Conservation (phyloP, 1,284 basidiomycete species). For the Paramarasmius palmivorus region DNA sequence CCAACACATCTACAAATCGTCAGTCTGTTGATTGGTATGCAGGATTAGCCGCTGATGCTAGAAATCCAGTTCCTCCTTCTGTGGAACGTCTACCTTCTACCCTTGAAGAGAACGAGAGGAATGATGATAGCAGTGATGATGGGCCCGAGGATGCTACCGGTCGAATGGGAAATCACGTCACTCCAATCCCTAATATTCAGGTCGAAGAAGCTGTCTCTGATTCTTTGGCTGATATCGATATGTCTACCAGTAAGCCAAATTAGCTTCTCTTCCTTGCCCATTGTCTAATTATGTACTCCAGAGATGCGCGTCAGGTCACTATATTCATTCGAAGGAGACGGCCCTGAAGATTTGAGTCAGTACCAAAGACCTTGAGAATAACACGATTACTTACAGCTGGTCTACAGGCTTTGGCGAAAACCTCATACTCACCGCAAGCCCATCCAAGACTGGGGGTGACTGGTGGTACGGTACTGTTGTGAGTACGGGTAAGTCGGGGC, state of each 20-base stretch:
- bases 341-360: constrained; percentile 84
- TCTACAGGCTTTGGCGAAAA: constrained; percentile 80
- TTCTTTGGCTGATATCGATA: constrained; percentile 79
- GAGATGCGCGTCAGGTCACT: constrained; percentile 78
- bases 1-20: constrained; percentile 46
- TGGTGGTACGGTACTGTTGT: constrained; percentile 93
- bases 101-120: constrained; percentile 56
- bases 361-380: constrained; percentile 13
- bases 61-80: constrained; percentile 19
- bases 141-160: constrained; percentile 32
- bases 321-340: constrained; percentile 83
- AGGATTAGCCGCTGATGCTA: constrained; percentile 78
- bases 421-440: constrained; percentile 77
- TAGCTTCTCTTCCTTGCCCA: constrained; percentile 11
- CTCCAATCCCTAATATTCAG: constrained; percentile 56
- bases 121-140: constrained; percentile 27
- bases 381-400: constrained; percentile 6
- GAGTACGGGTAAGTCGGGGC: constrained; percentile 71
- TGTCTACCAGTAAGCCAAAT: constrained; percentile 58
- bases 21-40: constrained; percentile 93
- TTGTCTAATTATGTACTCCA: constrained; percentile 24
- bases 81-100: constrained; percentile 56
- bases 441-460: constrained; percentile 80
- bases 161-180: constrained; percentile 60
- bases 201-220: constrained; percentile 53